Evolutionary conservation across 192 early-diverging fungal genomes (phyloP).

Genomic region (Coemansia sp.): DNA sequence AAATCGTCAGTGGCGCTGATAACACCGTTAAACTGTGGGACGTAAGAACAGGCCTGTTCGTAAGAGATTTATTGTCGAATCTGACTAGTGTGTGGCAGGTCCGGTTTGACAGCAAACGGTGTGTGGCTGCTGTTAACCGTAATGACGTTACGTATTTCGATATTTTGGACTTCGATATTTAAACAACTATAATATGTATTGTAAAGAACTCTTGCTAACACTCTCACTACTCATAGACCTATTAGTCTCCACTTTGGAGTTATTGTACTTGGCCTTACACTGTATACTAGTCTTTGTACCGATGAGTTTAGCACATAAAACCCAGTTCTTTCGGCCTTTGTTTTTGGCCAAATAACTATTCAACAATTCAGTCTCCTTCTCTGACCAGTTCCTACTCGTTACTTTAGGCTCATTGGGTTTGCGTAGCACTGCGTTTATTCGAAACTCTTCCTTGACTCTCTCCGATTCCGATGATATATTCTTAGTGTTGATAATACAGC

Average conservation of each 20-base stretch:
- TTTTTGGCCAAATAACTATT: conserved; percentile 12
- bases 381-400: conserved; percentile 26
- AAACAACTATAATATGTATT: not conserved
- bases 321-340: conserved; percentile 33
- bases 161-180: conserved; percentile 58
- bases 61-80: conserved; percentile 81
- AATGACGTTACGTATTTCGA: conserved; percentile 59
- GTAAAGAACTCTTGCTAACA: conserved; percentile 2
- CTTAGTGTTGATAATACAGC: not conserved
- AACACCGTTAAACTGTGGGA: conserved; percentile 98
- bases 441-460: not conserved
- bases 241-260: conserved; percentile 11
- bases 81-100: conserved; percentile 94
- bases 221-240: conserved; percentile 11
- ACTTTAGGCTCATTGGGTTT: not conserved
- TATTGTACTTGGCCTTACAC: conserved; percentile 49
- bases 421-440: not conserved
- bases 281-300: conserved; percentile 31
- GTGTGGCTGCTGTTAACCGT: conserved; percentile 77
- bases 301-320: conserved; percentile 19
- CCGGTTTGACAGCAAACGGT: conserved; percentile 86
- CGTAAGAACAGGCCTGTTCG: conserved; percentile 80
- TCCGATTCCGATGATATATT: not conserved
- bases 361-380: conserved; percentile 21
- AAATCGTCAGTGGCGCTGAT: conserved; percentile 94